A percentile compares a stretch with the other conserved stretches of the same genome.
phyloP scores from a whole-genome alignment of 2,329 filamentous ascomycete species.

The Aspergillus carbonarius region DNA sequence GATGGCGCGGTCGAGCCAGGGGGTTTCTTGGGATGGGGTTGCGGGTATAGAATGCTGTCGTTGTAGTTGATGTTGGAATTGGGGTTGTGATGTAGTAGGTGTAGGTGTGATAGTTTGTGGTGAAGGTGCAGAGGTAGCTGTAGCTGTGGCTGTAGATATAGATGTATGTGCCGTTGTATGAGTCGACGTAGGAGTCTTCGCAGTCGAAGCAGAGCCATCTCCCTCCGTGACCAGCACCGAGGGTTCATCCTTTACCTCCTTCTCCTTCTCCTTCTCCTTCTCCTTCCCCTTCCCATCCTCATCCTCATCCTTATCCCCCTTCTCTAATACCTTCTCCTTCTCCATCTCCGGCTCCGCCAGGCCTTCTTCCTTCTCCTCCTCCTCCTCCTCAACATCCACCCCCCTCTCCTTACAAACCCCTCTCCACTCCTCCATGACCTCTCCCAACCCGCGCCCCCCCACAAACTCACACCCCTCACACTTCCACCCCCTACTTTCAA shows the following conservation, averaged over 20 bases:
- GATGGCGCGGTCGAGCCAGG: conserved; percentile 82
- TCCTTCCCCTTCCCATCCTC: conserved; percentile 9
- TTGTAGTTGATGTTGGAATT: conserved; percentile 24
- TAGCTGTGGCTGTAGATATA: background rate
- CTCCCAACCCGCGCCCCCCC: conserved; percentile 64
- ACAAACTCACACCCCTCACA: conserved; percentile 65
- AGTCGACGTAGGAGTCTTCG: too few relatives aligned
- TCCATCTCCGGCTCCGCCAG: too few relatives aligned
- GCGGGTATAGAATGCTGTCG: conserved; percentile 38
- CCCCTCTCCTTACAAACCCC: conserved; percentile 48
- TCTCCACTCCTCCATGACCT: conserved; percentile 70
- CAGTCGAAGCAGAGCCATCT: background rate
- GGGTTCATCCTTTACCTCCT: background rate
- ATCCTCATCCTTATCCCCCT: conserved; percentile 14
- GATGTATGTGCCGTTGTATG: background rate
- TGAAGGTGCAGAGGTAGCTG: conserved; percentile 1
- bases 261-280: background rate
- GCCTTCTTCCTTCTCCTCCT: conserved; percentile 24
- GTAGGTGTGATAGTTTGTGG: background rate
- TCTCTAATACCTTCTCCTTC: conserved; percentile 20
- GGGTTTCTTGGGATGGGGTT: conserved; percentile 48
- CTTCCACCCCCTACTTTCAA: conserved; percentile 62
- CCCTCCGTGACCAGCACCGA: background rate
- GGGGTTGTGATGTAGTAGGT: conserved; percentile 1
- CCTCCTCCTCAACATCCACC: conserved; percentile 35